Evolutionary conservation across 2,329 filamentous ascomycete species (phyloP), one percentile per base, ranked within the genome.

Genomic region (Tothia fuscella): DNA sequence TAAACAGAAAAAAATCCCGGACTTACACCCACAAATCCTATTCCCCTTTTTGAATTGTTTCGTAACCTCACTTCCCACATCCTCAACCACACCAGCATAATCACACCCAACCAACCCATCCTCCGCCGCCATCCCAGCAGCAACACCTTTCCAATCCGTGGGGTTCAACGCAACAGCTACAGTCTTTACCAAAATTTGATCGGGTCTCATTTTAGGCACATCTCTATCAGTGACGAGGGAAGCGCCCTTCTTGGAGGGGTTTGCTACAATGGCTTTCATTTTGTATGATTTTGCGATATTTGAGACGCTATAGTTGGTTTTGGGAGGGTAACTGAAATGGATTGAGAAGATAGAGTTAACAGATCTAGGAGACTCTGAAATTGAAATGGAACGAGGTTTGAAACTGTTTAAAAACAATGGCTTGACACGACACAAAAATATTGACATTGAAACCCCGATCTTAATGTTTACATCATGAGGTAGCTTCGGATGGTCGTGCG

Each of bases 171-270:
- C 72, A 3, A 76, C 66, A 12, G 65, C 62, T 12, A 62, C 61
- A 6, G 64, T 67, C 50, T 71, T 73, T 46, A 75, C 65, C 5
- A 74, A 62, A 17, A 76, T 58, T 48, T 71, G 74, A 46, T 64
- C 63, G 32, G 66, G 62, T n/a, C 61, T 61, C 14, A 68, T 52
- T 36, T 56, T 55, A 3, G 67, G 66, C 3, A 67, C 44, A 9
- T 63, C 57, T 4, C 22, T 21, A 38, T 43, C 41, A 14, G 12
- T 19, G 5, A 43, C 33, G 3, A 40, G 13, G 4, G 4, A 19
- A 6, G 41, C 31, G 14, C 19, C 14, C 14, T 33, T 25, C 13
- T 19, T 34, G 5, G 17, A n/a, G 3, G 29, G 29, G 22, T 34
- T 17, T 10, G 28, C 16, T 12, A 41, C 30, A 31, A 41, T 35